phyloP scores from a whole-genome alignment of 108 stramenopile species.

The Fistulifera pelliculosa region DNA sequence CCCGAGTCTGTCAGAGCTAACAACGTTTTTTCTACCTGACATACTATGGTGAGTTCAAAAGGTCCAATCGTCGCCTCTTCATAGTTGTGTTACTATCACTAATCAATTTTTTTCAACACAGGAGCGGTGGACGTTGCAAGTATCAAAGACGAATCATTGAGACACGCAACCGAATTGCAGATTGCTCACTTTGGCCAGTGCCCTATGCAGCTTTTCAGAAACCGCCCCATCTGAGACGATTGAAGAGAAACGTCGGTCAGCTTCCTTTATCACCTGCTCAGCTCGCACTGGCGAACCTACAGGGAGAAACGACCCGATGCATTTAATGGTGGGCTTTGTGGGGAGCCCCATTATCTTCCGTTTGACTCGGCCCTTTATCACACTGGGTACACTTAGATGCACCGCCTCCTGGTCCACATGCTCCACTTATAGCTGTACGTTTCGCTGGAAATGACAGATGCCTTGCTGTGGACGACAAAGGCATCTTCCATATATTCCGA shows the following conservation, averaged over 20 bases:
- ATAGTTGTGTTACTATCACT: too few relatives aligned
- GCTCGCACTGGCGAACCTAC: conserved; percentile 31
- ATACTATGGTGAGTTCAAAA: conserved; percentile 71
- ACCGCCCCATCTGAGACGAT: conserved; percentile 12
- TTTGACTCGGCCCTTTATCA: conserved; percentile 75
- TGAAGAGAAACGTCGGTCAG: background rate
- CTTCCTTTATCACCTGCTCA: conserved; percentile 30
- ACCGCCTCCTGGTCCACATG: conserved; percentile 86
- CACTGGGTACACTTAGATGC: conserved; percentile 85
- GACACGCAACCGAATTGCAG: conserved; percentile 89
- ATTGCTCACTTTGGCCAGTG: conserved; percentile 98
- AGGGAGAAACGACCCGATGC: background rate
- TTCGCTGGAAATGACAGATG: conserved; percentile 74
- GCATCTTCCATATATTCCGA: conserved; percentile 82
- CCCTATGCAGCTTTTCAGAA: conserved; percentile 82
- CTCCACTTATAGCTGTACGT: conserved; percentile 56
- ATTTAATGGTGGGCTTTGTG: conserved; percentile 5
- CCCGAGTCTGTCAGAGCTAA: conserved; percentile 86
- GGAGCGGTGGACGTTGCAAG: conserved; percentile 85
- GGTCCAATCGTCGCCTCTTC: too few relatives aligned
- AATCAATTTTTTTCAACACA: too few relatives aligned
- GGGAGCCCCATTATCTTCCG: conserved; percentile 43
- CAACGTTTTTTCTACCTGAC: conserved; percentile 98
- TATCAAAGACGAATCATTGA: conserved; percentile 87
- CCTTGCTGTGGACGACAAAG: conserved; percentile 81